Base-by-base conservation (phyloP, 2,329 filamentous ascomycete species). In the Tolypocladium paradoxum region DNA sequence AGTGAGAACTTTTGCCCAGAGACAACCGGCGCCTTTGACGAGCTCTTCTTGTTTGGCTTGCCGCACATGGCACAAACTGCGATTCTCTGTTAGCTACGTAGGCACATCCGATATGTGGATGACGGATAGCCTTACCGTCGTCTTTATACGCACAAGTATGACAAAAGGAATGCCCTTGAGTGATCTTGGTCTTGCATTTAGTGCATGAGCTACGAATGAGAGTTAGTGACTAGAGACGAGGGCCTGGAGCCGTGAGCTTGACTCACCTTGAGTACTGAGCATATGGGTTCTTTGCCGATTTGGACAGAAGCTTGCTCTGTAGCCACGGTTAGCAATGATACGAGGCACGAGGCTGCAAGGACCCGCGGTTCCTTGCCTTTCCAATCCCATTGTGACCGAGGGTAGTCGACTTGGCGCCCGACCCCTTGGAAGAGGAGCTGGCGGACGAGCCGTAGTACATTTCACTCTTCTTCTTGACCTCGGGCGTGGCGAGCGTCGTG, bases 391-490 rank as follows among this genome's bases (percentile, higher is more conserved):
- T 79, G 55, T 76, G 74, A 5, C 81, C 81, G 35, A 82, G 59
- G 2, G 81, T 84, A 37, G 78, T 70, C 24, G 77, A 75, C 53
- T 72, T 75, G 55, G 71, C 70, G 48, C 64, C 65, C 48, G 67
- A 63, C 20, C 65, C 55, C 56, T 68, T 65, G 53, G 73, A 65
- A 24, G 72, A 70, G 14, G 57, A 54, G 33, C 35, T 52, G 16
- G 77, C 71, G 1, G 79, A 68, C 2, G 81, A 84, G 48, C 82
- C 82, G 61, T 81, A 78, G 65, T 84, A 85, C 70, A 85, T 81
- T 51, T 85, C 82, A 62, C 68, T 80, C 73, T 82, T 85, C 70
- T 81, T 82, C 68, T 85, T 85, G 56, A 85, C 82, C 31, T 74
- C 78, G 0, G 82, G 82, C 0, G 82, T 85, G 56, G 79, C 81